Evolutionary conservation across 192 early-diverging fungal genomes (phyloP).

Genomic region (Entophlyctis luteolus): DNA sequence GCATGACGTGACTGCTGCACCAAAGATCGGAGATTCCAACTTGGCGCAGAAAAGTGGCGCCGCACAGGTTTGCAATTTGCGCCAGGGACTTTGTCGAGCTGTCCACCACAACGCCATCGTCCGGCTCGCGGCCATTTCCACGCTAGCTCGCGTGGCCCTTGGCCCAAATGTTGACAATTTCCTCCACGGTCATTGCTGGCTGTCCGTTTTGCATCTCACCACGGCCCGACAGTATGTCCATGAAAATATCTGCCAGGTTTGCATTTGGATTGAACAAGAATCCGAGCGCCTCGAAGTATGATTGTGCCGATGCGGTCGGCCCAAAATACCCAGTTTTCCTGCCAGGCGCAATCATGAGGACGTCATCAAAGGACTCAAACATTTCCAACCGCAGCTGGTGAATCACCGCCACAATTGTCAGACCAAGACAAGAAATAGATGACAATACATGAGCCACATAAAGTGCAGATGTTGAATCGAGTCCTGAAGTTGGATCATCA

Average conservation of each 20-base stretch:
- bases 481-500: slow-evolving; percentile 69
- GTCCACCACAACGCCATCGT: slow-evolving; percentile 38
- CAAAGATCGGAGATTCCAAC: neutral
- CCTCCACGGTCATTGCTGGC: slow-evolving; percentile 2
- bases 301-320: slow-evolving; percentile 6
- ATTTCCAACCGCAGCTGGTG: slow-evolving; percentile 75
- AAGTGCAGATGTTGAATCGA: slow-evolving; percentile 65
- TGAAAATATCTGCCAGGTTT: slow-evolving; percentile 47
- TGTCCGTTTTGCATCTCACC: neutral
- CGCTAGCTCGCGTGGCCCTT: neutral
- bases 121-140: slow-evolving; percentile 40
- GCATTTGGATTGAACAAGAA: slow-evolving; percentile 17
- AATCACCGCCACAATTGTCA: slow-evolving; percentile 67
- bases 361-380: slow-evolving; percentile 74
- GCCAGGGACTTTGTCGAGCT: slow-evolving; percentile 23
- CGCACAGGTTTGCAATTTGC: neutral
- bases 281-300: slow-evolving; percentile 34
- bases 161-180: neutral
- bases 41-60: neutral
- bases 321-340: slow-evolving; percentile 48
- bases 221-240: slow-evolving; percentile 42
- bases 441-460: slow-evolving; percentile 75
- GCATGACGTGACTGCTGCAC: no score
- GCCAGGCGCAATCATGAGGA: slow-evolving; percentile 65
- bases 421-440: slow-evolving; percentile 61